Evolutionary conservation across 805 yeast genomes (phyloP), one percentile per base, ranked within the genome.

Genomic region (Saccharomyces paradoxus): DNA sequence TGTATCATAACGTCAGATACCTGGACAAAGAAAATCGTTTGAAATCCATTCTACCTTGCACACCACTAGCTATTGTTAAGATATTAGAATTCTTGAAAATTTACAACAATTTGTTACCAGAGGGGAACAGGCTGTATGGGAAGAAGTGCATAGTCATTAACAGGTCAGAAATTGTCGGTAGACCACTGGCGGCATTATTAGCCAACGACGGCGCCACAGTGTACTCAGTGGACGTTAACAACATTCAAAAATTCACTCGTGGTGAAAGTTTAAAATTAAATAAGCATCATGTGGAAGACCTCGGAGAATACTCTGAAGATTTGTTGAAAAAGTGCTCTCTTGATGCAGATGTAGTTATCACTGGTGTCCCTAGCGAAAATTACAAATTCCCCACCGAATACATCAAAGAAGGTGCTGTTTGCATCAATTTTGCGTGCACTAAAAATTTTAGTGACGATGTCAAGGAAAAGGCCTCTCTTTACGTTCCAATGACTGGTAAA

Each of bases 171-270:
- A 92, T 94, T 65, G 99, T 94, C 24, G 99, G 99, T 12, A 82
- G 99, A 62, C 99, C 99, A 0, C 75, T 94, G 56, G 98, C 98
- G 32, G 98, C 99, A 0, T 72, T 94, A 41, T 75, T 94, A 59
- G 98, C 99, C 21, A 94, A 94, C 66, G 99, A 94, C 67, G 99
- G 99, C 58, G 99, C 99, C 24, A 86, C 85, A 1, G 98, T 94
- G 2, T 94, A 87, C 69, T 91, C 98, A 1, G 92, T 84, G 2
- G 98, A 94, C 67, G 73, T 94, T 51, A 83, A 86, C 63, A 87
- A 89, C 62, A 83, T 90, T 58, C 98, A 94, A 71, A 83, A 83
- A 68, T 94, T 88, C 72, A 92, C 97, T 22, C 81, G 99, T 64
- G 99, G 99, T 37, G 96, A 89, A 63, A 96, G 96, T 44, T 76